phyloP scores from a whole-genome alignment of 331 rosid genomes.

The Malus hybrid region DNA sequence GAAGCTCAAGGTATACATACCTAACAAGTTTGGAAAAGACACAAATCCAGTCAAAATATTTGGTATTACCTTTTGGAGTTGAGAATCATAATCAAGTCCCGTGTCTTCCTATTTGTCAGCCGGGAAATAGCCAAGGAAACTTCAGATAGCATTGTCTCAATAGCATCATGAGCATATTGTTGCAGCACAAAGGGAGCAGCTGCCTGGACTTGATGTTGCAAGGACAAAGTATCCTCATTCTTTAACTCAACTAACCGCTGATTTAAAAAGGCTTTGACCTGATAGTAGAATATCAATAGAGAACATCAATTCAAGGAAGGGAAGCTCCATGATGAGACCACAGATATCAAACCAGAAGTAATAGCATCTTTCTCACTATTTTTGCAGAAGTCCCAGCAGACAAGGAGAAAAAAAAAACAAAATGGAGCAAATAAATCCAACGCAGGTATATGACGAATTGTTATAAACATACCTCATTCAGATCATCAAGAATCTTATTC shows the following conservation, averaged over 20 bases:
- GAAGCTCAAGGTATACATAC: no score
- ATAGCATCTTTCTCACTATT: not conserved
- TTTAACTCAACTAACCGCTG: constrained; percentile 71
- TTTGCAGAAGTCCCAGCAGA: not conserved
- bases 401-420: not conserved
- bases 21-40: no score
- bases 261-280: constrained; percentile 76
- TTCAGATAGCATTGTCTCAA: constrained; percentile 58
- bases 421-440: not conserved
- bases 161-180: constrained; percentile 70
- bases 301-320: constrained; percentile 2
- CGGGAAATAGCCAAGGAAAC: constrained; percentile 72
- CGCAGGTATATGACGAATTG: not conserved
- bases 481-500: constrained; percentile 87
- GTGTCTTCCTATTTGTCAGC: constrained; percentile 74
- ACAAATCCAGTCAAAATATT: not conserved
- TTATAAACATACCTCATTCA: constrained; percentile 55
- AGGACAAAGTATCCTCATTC: constrained; percentile 69
- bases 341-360: constrained; percentile 7
- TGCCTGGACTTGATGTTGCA: constrained; percentile 93
- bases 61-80: constrained; percentile 65
- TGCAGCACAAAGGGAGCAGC: constrained; percentile 82
- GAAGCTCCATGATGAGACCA: not conserved
- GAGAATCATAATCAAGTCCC: constrained; percentile 88
- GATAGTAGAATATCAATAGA: constrained; percentile 20